Evolutionary conservation across 495 filamentous ascomycete species (phyloP), one percentile per base, ranked within the genome.

Genomic region (Daldinia concentrica): DNA sequence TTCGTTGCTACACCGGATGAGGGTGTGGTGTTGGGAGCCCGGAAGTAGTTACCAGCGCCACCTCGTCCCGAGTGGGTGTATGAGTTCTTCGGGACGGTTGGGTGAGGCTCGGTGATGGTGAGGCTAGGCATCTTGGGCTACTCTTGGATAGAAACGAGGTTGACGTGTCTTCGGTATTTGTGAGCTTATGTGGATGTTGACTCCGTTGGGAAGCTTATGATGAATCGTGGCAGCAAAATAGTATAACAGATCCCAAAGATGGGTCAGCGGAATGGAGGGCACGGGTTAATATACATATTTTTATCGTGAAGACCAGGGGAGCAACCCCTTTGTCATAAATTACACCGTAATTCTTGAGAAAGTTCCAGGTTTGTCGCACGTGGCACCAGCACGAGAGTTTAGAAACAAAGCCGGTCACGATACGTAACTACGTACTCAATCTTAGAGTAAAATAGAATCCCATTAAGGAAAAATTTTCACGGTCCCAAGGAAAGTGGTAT

Each of bases 21-120:
- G 4, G 85, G 73, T 56, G 88, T 86, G 51, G 89, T 91, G 64
- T 85, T 82, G 58, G 87, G 86, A 64, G 89, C 87, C 77, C 90
- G 90, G 79, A 93, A 88, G 80, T 86, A 90, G 84, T 98, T 98
- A 71, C 95, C 95, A 15, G 90, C 91, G 43, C 94, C 95, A 71
- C 95, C 95, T 34, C 94, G 92, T 76, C 94, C 94, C 22, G 89
- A 87, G 84, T 93, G 90, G 71, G 90, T 84, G 79, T 89, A 90
- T 72, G 82, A 81, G 79, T 85, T 83, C 74, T 86, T 79, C 62
- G 86, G 84, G 66, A 92, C 83, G 71, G 90, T 90, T 32, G 93
- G 92, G 84, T 93, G 90, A 58, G 93, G 92, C 80, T 96, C 92
- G 80, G 89, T 87, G 84, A 95, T 86, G 74, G 86, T 86, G 88